These are phyloP conservation scores for Serendipita sp. DNA, from an alignment of 768 basidiomycete species.

Conservation along the genomic window DNA sequence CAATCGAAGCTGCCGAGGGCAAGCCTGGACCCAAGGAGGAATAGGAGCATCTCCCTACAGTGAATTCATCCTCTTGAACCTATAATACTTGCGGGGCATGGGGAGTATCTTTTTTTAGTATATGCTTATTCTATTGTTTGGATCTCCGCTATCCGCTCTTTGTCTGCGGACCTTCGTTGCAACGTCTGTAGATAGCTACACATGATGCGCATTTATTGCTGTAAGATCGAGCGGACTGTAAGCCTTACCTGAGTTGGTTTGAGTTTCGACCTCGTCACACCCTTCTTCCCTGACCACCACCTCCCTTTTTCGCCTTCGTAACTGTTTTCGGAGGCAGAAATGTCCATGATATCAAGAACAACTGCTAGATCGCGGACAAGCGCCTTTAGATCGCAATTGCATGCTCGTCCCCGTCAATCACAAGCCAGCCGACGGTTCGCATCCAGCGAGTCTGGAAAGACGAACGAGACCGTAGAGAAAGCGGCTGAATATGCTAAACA, in stretches of 20 bases:
- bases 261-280: neutral
- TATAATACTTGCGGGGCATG: neutral
- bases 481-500: conserved; percentile 2
- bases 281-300: neutral
- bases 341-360: conserved; percentile 4
- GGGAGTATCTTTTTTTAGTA: neutral
- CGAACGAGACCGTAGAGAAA: conserved; percentile 1
- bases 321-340: neutral
- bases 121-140: neutral
- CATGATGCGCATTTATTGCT: no score
- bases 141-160: neutral
- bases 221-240: neutral
- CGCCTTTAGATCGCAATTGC: neutral
- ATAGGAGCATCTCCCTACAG: conserved; percentile 29
- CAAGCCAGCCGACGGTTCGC: neutral
- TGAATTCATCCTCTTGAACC: no score
- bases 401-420: neutral
- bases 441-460: neutral
- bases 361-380: neutral
- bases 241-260: neutral
- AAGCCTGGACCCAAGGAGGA: conserved; percentile 69
- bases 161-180: neutral
- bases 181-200: no score
- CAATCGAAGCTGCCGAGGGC: conserved; percentile 82
- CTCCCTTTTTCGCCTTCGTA: neutral